A percentile compares a stretch with the other conserved stretches of the same genome.
Conservation (phyloP, 2,329 filamentous ascomycete genomes). For the Aspergillus spinulosporus region DNA sequence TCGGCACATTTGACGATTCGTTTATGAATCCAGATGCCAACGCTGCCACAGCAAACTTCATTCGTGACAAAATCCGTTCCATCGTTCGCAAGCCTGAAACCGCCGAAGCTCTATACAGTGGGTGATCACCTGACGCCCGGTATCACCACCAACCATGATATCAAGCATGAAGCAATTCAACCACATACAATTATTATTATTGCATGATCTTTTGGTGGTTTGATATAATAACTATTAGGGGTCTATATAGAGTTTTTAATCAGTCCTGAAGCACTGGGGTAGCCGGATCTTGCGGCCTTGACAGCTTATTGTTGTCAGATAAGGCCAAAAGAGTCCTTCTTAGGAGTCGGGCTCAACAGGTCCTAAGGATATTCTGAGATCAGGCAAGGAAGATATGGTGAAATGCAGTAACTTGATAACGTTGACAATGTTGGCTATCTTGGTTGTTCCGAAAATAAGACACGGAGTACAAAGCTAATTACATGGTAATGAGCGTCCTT, state of each 20-base stretch:
- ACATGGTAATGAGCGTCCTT: too few relatives aligned
- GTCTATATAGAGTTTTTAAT: not conserved
- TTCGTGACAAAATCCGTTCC: not conserved
- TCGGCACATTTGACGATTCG: not conserved
- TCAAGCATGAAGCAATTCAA: not conserved
- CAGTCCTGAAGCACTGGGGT: not conserved
- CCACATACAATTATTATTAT: constrained; percentile 6
- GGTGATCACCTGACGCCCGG: too few relatives aligned
- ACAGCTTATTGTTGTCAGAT: not conserved
- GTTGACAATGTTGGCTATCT: too few relatives aligned
- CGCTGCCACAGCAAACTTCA: not conserved
- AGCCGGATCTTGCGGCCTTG: not conserved
- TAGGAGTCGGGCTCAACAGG: too few relatives aligned
- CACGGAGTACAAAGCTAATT: too few relatives aligned
- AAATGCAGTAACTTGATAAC: too few relatives aligned
- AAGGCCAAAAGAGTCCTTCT: too few relatives aligned
- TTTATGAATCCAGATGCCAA: not conserved
- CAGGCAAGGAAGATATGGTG: too few relatives aligned
- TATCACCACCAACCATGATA: not conserved
- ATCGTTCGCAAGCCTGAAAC: not conserved
- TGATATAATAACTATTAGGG: not conserved
- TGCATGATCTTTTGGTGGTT: not conserved
- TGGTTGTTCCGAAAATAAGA: too few relatives aligned
- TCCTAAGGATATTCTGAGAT: too few relatives aligned
- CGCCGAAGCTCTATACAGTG: not conserved